Evolutionary conservation across 176 grass and related monocot species (phyloP).

Genomic region (Zoysia pacifica): DNA sequence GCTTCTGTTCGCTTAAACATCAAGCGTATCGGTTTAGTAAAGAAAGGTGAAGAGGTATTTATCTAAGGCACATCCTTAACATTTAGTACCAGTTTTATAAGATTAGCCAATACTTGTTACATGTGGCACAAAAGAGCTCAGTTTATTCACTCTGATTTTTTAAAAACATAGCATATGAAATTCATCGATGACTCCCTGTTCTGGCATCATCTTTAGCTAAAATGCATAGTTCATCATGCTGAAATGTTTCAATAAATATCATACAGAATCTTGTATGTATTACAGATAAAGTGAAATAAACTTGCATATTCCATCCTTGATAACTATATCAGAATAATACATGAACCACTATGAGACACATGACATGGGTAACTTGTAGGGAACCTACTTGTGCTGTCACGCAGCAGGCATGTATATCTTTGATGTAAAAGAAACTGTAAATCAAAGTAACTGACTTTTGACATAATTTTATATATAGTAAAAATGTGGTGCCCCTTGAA

Average conservation of each 20-base stretch:
- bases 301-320: not conserved
- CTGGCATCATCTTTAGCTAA: not conserved
- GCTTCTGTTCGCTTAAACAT: conserved; percentile 92
- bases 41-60: conserved; percentile 93
- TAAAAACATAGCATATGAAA: not conserved
- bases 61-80: conserved; percentile 9
- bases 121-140: not conserved
- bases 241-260: not conserved
- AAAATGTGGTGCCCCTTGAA: not conserved
- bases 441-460: conserved; percentile 25
- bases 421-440: not conserved
- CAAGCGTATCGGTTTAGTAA: conserved; percentile 80
- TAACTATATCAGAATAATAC: not conserved
- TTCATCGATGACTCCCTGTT: not conserved
- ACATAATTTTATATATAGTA: not conserved
- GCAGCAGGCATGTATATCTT: not conserved
- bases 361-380: not conserved
- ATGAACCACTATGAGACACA: conserved; percentile 4
- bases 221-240: not conserved
- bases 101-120: not conserved
- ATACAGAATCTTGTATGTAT: not conserved
- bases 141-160: conserved; percentile 16
- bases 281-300: not conserved
- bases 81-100: not conserved
- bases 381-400: not conserved